Evolutionary conservation across 352 stramenopile genomes (phyloP), one percentile per base, ranked within the genome.

Genomic region (Phytophthora brassicae): DNA sequence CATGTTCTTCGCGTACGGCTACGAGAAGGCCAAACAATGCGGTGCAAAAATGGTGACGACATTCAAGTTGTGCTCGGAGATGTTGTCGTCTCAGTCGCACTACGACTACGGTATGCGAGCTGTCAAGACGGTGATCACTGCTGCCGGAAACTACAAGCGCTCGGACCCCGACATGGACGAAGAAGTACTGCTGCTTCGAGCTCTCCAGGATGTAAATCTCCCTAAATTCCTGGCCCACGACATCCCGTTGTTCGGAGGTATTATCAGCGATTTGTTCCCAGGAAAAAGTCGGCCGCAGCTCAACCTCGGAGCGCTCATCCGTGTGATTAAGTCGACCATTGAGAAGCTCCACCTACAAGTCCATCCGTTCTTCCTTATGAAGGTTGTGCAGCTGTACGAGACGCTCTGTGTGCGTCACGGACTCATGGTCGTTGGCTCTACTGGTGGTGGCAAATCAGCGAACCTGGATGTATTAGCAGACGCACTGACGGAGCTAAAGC

Each of bases 21-120:
- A 97, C 58, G 85, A 95, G 50, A 94, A 97, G 35, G 95, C 92
- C 11, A 92, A 94, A 42, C 83, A 97, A 23, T 98, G 92, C 38
- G 93, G 92, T 1, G 88, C 93, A 9, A 98, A 98, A 50, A 98
- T 98, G 94, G 95, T 98, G 17, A 97, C 94, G 14, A 98, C 95
- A 2, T 98, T 98, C 72, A 95, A 94, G 47, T 67, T 98, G 3
- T 98, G 95, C 54, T 98, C 90, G 0, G 95, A 98, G 62, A 96
- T 98, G 72, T 60, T 98, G 8, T 97, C 88, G 6, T 94, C 89
- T 7, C 92, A 98, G 60, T 96, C 90, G 20, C 95, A 98, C 68
- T 98, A 98, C 61, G 95, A 98, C 74, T 98, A 98, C 70, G 95
- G 95, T 22, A 98, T 98, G 95, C 81, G 95, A 28, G 95, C 95